These are phyloP conservation scores for Corchorus capsularis DNA, from an alignment of 345 rosid genomes.

Conservation along the genomic window DNA sequence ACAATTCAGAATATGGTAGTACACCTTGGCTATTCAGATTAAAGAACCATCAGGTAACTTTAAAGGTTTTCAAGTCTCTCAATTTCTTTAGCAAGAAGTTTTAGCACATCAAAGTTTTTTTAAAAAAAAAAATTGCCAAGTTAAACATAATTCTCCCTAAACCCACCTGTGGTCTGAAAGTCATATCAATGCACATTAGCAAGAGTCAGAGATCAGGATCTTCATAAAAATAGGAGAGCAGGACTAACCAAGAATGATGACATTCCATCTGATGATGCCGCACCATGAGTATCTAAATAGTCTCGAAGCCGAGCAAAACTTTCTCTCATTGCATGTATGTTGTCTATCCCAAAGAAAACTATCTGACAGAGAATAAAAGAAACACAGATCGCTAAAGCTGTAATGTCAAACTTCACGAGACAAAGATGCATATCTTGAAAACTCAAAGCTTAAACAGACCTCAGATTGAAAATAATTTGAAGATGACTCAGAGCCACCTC, in stretches of 20 bases:
- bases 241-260: slow-evolving; percentile 90
- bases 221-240: neutral
- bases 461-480: slow-evolving; percentile 93
- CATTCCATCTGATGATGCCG: slow-evolving; percentile 93
- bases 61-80: neutral
- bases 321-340: slow-evolving; percentile 98
- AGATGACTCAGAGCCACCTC: slow-evolving; percentile 99
- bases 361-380: slow-evolving; percentile 47
- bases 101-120: neutral
- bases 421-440: slow-evolving; percentile 25
- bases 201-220: neutral
- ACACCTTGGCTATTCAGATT: slow-evolving; percentile 1
- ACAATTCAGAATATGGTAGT: neutral
- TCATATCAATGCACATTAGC: neutral
- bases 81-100: slow-evolving; percentile 4
- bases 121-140: too few species aligned
- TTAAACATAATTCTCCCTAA: slow-evolving; percentile 4
- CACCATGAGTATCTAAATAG: slow-evolving; percentile 93
- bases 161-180: neutral
- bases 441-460: slow-evolving; percentile 52
- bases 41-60: neutral
- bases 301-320: slow-evolving; percentile 96
- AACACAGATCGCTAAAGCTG: slow-evolving; percentile 21
- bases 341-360: slow-evolving; percentile 97
- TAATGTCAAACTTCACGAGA: slow-evolving; percentile 17